phyloP scores from a whole-genome alignment of 2,329 filamentous ascomycete genomes.

The Fusarium acutatum region DNA sequence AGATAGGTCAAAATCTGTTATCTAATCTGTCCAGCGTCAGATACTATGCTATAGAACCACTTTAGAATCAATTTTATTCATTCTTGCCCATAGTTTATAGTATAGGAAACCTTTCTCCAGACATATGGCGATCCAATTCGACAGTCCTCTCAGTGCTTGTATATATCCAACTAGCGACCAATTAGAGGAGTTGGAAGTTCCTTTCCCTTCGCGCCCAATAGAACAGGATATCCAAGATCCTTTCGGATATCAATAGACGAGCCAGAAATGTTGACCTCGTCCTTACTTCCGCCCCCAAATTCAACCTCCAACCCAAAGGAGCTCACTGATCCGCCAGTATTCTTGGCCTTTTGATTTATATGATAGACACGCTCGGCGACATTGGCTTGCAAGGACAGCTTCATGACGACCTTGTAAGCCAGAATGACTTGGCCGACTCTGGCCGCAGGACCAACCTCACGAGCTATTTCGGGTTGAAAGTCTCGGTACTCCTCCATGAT shows the following conservation, averaged over 20 bases:
- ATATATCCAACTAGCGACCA: background rate
- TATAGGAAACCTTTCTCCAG: too few relatives aligned
- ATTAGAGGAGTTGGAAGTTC: background rate
- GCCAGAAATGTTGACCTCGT: background rate
- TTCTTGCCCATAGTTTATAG: background rate
- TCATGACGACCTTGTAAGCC: background rate
- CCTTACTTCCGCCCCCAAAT: background rate
- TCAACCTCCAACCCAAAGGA: background rate
- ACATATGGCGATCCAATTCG: fast-evolving
- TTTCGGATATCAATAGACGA: background rate
- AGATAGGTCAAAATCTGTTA: background rate
- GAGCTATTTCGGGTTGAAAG: fast-evolving
- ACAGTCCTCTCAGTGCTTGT: background rate
- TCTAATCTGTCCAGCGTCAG: too few relatives aligned
- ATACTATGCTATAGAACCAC: background rate
- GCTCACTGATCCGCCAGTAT: background rate
- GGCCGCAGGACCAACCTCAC: fast-evolving
- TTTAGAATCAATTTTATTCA: background rate
- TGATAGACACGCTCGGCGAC: background rate
- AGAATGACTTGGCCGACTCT: background rate
- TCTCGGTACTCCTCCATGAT: background rate
- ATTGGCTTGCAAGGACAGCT: fast-evolving
- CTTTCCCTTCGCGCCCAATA: background rate
- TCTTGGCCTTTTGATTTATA: background rate
- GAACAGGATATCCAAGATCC: background rate